Percentiles rank a stretch among this genome's conserved stretches.
Evolutionary conservation across 1,139 yeast species (phyloP).

Genomic region (Hansenula lynferdii): DNA sequence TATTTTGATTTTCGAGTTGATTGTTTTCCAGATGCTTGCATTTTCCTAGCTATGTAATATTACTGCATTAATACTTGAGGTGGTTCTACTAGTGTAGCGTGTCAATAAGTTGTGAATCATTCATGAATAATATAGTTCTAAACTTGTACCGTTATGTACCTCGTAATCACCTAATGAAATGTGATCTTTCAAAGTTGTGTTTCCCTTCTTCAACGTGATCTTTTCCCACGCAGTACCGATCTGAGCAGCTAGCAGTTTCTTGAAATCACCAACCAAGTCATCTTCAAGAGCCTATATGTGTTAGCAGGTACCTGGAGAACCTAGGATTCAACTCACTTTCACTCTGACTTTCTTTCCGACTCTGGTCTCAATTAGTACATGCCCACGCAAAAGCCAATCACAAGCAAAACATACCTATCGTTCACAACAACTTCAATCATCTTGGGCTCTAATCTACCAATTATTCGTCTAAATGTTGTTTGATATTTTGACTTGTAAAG

Average conservation of each 20-base stretch:
- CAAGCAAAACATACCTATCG: conserved; percentile 30
- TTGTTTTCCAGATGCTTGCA: too few relatives aligned
- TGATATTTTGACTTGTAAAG: too few relatives aligned
- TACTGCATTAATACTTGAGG: too few relatives aligned
- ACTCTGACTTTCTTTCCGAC: conserved; percentile 86
- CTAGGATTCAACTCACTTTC: conserved; percentile 31
- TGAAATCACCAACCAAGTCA: conserved; percentile 90
- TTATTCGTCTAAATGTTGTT: too few relatives aligned
- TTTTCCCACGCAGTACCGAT: conserved; percentile 72
- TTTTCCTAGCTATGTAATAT: too few relatives aligned
- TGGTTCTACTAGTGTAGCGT: too few relatives aligned
- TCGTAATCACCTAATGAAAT: conserved; percentile 91
- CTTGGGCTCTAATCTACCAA: too few relatives aligned
- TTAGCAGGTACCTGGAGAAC: background rate
- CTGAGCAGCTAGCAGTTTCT: conserved; percentile 77
- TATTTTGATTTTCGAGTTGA: too few relatives aligned
- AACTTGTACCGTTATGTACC: conserved; percentile 81
- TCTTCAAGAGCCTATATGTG: conserved; percentile 43
- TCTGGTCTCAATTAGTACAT: conserved; percentile 27
- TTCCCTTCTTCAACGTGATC: conserved; percentile 68
- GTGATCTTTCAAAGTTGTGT: conserved; percentile 81
- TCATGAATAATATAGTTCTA: conserved; percentile 74
- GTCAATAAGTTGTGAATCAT: too few relatives aligned
- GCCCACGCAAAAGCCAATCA: background rate
- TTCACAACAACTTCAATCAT: conserved; percentile 49